Percentiles rank a stretch among this genome's conserved stretches.
These are phyloP conservation scores for Cystobasidium tubakii DNA, from an alignment of 768 basidiomycete genomes.

Conservation along the genomic window DNA sequence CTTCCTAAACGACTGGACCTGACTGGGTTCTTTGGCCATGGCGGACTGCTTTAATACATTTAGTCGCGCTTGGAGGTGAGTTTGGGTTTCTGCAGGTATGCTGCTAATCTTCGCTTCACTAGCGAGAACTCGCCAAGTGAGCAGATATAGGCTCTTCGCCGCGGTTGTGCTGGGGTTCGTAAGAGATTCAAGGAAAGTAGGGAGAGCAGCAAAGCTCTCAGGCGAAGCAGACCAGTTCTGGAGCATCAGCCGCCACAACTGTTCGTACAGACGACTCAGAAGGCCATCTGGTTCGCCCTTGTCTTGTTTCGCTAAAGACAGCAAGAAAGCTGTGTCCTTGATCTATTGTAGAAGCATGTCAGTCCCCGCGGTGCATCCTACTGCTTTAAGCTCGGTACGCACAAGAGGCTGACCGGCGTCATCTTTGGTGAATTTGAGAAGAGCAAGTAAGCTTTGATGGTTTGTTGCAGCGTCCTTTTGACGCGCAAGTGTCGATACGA, in stretches of 20 bases:
- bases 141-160: background rate
- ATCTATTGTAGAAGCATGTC: background rate
- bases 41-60: background rate
- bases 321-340: constrained; percentile 13
- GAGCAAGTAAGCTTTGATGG: background rate
- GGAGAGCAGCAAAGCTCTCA: background rate
- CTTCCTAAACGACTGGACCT: background rate
- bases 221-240: constrained; percentile 22
- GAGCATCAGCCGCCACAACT: constrained; percentile 17
- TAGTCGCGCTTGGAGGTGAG: background rate
- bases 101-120: background rate
- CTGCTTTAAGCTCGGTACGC: background rate
- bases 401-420: constrained; percentile 23
- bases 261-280: background rate
- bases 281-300: background rate
- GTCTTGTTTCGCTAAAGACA: background rate
- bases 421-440: constrained; percentile 16
- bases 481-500: background rate
- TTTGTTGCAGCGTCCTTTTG: background rate
- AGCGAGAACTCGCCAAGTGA: constrained; percentile 6
- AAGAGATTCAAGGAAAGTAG: background rate
- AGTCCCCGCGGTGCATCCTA: background rate
- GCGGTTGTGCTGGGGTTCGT: background rate
- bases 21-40: background rate
- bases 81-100: background rate